Evolutionary conservation across 306 rosid genomes (phyloP), one percentile per base, ranked within the genome.

Genomic region (Rubus parviflorus): DNA sequence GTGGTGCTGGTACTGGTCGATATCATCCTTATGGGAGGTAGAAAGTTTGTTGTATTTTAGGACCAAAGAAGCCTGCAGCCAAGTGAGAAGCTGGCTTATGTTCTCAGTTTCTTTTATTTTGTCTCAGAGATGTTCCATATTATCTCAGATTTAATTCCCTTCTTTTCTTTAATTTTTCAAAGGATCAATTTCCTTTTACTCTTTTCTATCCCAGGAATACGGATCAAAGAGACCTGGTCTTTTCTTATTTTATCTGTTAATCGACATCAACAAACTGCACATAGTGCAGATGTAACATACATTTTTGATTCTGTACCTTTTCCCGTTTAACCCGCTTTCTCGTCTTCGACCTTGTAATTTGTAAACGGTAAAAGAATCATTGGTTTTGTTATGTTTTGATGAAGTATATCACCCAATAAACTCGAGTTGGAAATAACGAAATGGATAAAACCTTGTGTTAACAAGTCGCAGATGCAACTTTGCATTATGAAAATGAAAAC

Each of bases 1-100:
- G 90, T 19, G 90, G 87, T 12, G 92, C 89, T 20, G 90, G 87
- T 68, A 82, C 87, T 60, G 89, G 97, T 71, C 92, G 98, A 52
- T 94, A 92, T 64, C 98, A 94, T 86, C 98, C 98, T 25, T 94
- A 94, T 57, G 97, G 97, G 74, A 89, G 98, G 81, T 94, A 93
- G 85, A 76, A 81, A 37, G 78, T 52, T 15, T 68, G 79, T 72
- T 79, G 76, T 74, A 70, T 72, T 68, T 60, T 65, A 75, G 84
- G 81, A 65, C 75, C 81, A 82, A 89, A 74, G 78, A 68, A 79
- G 58, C 61, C 68, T 65, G 80, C 81, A 35, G 73, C 82, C 52
- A 80, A 69, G 57, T 46, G 47, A 60, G 60, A 76, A 79, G n/a
- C 46, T 68, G 56, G 77, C 42, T 63, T 65, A 72, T 74, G 79